Evolutionary conservation across 2,329 filamentous ascomycete species (phyloP), one percentile per base, ranked within the genome.

Genomic region (Fusarium graminum): DNA sequence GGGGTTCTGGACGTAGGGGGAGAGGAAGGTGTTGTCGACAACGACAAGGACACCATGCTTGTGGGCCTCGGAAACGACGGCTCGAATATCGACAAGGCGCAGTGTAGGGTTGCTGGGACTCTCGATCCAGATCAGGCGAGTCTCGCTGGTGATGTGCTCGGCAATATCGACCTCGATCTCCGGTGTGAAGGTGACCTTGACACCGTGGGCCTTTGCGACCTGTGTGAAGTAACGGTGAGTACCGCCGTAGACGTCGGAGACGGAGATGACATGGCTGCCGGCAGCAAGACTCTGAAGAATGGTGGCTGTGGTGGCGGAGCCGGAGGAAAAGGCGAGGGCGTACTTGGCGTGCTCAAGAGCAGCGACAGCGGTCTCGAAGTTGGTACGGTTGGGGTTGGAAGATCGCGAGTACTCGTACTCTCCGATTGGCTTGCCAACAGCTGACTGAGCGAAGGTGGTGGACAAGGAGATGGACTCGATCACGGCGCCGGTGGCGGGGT

Each of bases 191-290:
- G 94, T 97, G 64, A 98, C 95, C 72, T 91, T 88, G 53, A 99
- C 93, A 74, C 94, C 93, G 79, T 99, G 95, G 26, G 95, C 93
- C 74, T 92, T 89, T 57, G 95, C 95, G 49, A 98, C 95, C 82
- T 97, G 94, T 69, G 95, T 99, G 84, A 99, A 99, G 84, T 99
- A 99, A 74, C 95, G 88, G 82, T 99, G 95, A 40, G 95, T 99
- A 72, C 95, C 95, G 72, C 95, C 95, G 79, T 99, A 99, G 73
- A 99, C 94, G 78, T 99, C 95, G 43, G 93, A 97, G 45, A 99
- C 93, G 63, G 93, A 97, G 73, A 99, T 90, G 74, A 99, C 92
- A 81, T 99, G 95, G 45, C 92, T 95, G 65, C 93, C 94, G 13
- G 91, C 86, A 25, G 94, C 93, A 58, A 99, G 87, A 71, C 92